Conservation (phyloP, 208 protist species). For the Leishmania tarentolae region DNA sequence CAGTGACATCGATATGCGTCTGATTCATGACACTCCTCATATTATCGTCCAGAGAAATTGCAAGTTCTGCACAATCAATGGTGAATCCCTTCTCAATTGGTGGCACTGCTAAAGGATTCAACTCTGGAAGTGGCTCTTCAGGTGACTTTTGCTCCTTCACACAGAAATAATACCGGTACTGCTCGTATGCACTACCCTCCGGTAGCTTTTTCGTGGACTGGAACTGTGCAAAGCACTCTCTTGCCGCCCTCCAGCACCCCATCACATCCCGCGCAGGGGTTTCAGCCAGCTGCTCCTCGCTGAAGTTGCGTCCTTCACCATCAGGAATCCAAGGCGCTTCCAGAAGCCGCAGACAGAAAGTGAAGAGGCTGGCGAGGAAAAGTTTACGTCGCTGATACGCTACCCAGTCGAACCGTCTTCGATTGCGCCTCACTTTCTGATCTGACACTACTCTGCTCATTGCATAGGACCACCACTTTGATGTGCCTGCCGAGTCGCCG, state of each 20-base stretch:
- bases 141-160: not conserved
- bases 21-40: not conserved
- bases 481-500: not conserved
- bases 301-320: not conserved
- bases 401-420: constrained; percentile 30
- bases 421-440: constrained; percentile 7
- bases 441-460: constrained; percentile 15
- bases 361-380: constrained; percentile 19
- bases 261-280: constrained; percentile 24
- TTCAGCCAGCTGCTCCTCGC: constrained; percentile 15
- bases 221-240: constrained; percentile 19
- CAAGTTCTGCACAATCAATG: constrained; percentile 14
- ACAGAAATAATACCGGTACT: constrained; percentile 18
- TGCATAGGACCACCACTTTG: constrained; percentile 37
- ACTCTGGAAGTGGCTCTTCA: not conserved
- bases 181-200: constrained; percentile 13
- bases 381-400: constrained; percentile 21
- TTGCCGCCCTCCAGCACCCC: constrained; percentile 30
- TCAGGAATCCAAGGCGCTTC: constrained; percentile 34
- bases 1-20: not conserved
- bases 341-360: constrained; percentile 17
- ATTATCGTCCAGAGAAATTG: constrained; percentile 12
- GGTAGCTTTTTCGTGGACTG: constrained; percentile 2
- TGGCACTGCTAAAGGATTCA: not conserved
- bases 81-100: constrained; percentile 15